A percentile compares a stretch with the other conserved stretches of the same genome.
Evolutionary conservation across 805 yeast genomes (phyloP).

Genomic region (Candida michaelii): DNA sequence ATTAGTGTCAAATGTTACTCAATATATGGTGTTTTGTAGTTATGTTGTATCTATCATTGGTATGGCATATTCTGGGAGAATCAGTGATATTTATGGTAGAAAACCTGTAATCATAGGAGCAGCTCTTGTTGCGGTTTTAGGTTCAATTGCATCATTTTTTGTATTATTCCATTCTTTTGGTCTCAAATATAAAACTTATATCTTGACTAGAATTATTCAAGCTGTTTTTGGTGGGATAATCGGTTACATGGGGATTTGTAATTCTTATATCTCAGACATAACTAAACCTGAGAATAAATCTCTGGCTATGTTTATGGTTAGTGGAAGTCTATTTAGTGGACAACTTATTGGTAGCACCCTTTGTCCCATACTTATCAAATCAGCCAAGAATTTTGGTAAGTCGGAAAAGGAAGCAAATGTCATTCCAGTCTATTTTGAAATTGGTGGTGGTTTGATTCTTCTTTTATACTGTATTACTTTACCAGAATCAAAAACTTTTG

Average conservation of each 20-base stretch:
- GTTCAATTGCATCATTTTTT: background rate
- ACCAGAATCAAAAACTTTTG: slow-evolving; percentile 4
- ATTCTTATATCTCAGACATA: slow-evolving; percentile 6
- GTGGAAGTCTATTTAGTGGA: slow-evolving; percentile 1
- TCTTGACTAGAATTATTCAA: background rate
- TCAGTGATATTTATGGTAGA: slow-evolving; percentile 7
- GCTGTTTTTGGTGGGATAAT: background rate
- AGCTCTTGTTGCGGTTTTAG: background rate
- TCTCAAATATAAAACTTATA: slow-evolving; percentile 3
- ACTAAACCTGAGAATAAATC: slow-evolving; percentile 7
- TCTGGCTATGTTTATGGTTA: slow-evolving; percentile 1
- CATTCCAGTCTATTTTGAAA: slow-evolving; percentile 5
- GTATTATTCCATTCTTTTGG: background rate
- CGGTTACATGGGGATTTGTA: slow-evolving; percentile 3
- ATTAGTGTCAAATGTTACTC: slow-evolving; percentile 4
- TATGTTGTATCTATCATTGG: slow-evolving; percentile 1
- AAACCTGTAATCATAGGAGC: background rate
- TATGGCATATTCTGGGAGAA: slow-evolving; percentile 1
- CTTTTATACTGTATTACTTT: slow-evolving; percentile 2
- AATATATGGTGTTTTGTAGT: background rate
- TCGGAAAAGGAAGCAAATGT: background rate
- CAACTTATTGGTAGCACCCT: background rate
- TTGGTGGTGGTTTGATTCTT: too few relatives aligned
- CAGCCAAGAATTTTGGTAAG: slow-evolving; percentile 3
- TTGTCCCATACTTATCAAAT: slow-evolving; percentile 3